Conservation (phyloP, 805 yeast species). For the Ogataea pilisensis region DNA sequence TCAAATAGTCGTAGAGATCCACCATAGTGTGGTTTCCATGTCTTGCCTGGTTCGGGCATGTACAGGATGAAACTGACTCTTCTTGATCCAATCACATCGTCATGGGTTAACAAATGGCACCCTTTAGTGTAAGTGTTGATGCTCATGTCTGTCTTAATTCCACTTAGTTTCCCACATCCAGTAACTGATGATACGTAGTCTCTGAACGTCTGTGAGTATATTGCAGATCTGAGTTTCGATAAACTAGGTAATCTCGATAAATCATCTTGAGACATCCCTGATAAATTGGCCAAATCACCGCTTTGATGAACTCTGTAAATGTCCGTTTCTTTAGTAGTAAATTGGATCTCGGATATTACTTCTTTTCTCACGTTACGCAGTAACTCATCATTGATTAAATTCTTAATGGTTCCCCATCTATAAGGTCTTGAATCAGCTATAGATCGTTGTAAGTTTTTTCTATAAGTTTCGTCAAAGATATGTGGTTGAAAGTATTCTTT, state of each 20-base stretch:
- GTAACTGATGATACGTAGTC: constrained; percentile 73
- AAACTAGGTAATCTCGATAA: constrained; percentile 68
- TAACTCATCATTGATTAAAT: constrained; percentile 71
- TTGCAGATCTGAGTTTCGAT: constrained; percentile 75
- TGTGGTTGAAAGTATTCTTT: constrained; percentile 29
- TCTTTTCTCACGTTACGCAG: constrained; percentile 80
- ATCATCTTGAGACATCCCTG: constrained; percentile 79
- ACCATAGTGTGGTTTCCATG: constrained; percentile 90
- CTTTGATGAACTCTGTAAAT: constrained; percentile 88
- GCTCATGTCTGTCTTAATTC: constrained; percentile 88
- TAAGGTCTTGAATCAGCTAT: constrained; percentile 69
- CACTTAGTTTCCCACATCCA: constrained; percentile 84
- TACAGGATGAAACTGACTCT: constrained; percentile 90
- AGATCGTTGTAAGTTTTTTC: constrained; percentile 34
- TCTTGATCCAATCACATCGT: constrained; percentile 95
- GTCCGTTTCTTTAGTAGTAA: constrained; percentile 95
- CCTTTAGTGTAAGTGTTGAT: constrained; percentile 88
- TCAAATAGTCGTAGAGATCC: constrained; percentile 88
- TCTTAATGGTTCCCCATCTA: constrained; percentile 80
- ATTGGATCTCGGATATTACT: constrained; percentile 76
- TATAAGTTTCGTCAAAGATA: constrained; percentile 35
- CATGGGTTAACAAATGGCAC: constrained; percentile 92
- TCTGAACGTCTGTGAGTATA: constrained; percentile 83
- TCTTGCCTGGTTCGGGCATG: constrained; percentile 84
- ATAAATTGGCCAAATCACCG: constrained; percentile 88